A percentile compares a stretch with the other conserved stretches of the same genome.
These are phyloP conservation scores for Podaxis carcinomalis DNA, from an alignment of 768 basidiomycete genomes.

Conservation along the genomic window DNA sequence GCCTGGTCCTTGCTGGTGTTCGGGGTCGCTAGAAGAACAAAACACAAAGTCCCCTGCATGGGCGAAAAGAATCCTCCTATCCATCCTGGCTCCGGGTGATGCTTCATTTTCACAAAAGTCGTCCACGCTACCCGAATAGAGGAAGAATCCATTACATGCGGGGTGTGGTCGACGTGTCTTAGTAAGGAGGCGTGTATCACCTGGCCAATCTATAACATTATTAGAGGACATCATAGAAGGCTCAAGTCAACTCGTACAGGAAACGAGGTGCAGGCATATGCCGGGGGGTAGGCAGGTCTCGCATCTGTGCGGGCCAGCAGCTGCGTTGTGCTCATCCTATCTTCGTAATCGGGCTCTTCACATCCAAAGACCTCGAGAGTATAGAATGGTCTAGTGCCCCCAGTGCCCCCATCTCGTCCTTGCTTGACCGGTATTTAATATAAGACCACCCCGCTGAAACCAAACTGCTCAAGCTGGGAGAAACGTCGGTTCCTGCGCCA, in stretches of 20 bases:
- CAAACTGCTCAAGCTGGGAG: slow-evolving; percentile 22
- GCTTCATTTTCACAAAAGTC: neutral
- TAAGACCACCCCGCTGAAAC: slow-evolving; percentile 25
- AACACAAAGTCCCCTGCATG: neutral
- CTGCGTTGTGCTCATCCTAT: slow-evolving; percentile 24
- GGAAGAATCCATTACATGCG: slow-evolving; percentile 19
- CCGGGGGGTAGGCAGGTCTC: slow-evolving; percentile 24
- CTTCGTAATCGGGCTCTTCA: slow-evolving; percentile 14
- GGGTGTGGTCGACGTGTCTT: slow-evolving; percentile 15
- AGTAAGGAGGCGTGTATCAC: slow-evolving; percentile 20
- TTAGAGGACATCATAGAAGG: neutral
- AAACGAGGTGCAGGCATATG: slow-evolving; percentile 29
- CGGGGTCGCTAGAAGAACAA: neutral
- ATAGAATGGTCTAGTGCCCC: neutral
- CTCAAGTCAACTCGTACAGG: slow-evolving; percentile 15
- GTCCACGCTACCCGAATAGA: slow-evolving; percentile 3
- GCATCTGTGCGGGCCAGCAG: slow-evolving; percentile 23
- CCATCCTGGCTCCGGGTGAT: neutral
- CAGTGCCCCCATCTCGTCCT: neutral
- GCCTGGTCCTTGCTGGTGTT: neutral
- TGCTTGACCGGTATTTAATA: slow-evolving; percentile 19
- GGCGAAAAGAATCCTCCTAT: neutral
- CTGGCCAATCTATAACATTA: slow-evolving; percentile 19
- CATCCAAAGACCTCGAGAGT: slow-evolving; percentile 27
- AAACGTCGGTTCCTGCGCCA: slow-evolving; percentile 18